Evolutionary conservation across 345 rosid species (phyloP).

Genomic region (Melaleuca alternifolia): DNA sequence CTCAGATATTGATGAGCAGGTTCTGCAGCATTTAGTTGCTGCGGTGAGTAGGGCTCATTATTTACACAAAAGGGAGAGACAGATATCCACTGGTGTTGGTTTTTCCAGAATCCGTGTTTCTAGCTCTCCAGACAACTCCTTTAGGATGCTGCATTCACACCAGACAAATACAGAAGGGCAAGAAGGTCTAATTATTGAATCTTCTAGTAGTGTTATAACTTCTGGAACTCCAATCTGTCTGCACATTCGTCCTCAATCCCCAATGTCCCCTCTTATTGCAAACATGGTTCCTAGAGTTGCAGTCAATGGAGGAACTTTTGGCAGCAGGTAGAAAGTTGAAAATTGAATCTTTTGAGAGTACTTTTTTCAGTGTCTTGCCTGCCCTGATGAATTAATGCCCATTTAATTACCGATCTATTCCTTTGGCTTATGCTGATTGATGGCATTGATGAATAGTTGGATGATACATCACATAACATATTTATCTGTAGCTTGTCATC

Average conservation of each 20-base stretch:
- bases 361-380: background rate
- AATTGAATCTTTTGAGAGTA: background rate
- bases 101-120: slow-evolving; percentile 15
- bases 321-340: background rate
- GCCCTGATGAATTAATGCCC: background rate
- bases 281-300: slow-evolving; percentile 10
- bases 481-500: background rate
- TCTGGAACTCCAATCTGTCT: slow-evolving; percentile 8
- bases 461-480: background rate
- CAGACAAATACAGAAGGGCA: slow-evolving; percentile 7
- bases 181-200: slow-evolving; percentile 13
- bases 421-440: background rate
- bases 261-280: slow-evolving; percentile 11
- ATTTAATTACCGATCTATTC: background rate
- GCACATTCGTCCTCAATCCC: slow-evolving; percentile 9
- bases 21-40: slow-evolving; percentile 56
- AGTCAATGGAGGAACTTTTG: slow-evolving; percentile 12
- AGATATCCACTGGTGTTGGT: slow-evolving; percentile 26
- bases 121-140: slow-evolving; percentile 16
- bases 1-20: slow-evolving; percentile 45
- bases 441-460: background rate
- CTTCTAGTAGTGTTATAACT: slow-evolving; percentile 13
- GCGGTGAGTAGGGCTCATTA: slow-evolving; percentile 39
- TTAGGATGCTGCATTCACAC: slow-evolving; percentile 1
- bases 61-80: slow-evolving; percentile 46